Percentiles rank a stretch among this genome's conserved stretches.
These are phyloP conservation scores for Triticum monococcum DNA, from an alignment of 176 grass and related monocot species.

Conservation along the genomic window DNA sequence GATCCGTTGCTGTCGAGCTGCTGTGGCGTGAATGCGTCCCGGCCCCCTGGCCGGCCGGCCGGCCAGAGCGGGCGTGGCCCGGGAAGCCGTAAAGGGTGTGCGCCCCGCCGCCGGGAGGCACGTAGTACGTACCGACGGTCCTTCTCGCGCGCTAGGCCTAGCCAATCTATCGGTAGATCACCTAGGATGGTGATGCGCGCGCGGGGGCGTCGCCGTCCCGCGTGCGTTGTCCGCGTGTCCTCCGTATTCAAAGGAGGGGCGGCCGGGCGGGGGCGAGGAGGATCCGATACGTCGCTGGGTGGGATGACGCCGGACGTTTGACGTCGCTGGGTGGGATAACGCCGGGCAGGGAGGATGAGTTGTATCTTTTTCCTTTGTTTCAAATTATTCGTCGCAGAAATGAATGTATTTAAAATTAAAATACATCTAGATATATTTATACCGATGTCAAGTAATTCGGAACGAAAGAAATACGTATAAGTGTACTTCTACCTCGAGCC, in stretches of 20 bases:
- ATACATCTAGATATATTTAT: too few relatives aligned
- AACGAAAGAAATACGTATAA: too few relatives aligned
- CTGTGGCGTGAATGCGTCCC: neutral
- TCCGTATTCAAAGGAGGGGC: neutral
- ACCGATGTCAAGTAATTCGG: too few relatives aligned
- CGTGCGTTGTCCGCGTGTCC: constrained; percentile 14
- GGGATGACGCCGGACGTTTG: neutral
- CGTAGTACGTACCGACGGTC: neutral
- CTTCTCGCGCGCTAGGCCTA: neutral
- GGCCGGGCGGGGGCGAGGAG: neutral
- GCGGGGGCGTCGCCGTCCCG: constrained; percentile 1
- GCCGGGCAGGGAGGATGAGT: too few relatives aligned
- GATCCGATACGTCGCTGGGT: neutral
- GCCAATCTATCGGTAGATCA: neutral
- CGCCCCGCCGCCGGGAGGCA: neutral
- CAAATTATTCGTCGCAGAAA: too few relatives aligned
- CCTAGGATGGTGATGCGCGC: neutral
- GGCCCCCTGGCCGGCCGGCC: neutral
- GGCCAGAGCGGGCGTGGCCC: neutral
- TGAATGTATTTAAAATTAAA: too few relatives aligned
- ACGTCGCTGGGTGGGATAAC: neutral
- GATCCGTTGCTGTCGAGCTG: neutral
- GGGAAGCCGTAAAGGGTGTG: neutral
- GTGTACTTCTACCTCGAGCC: too few relatives aligned
- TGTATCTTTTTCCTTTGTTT: too few relatives aligned